Percentiles rank a stretch among this genome's conserved stretches.
Evolutionary conservation across 140 eudicot genomes (phyloP).

Genomic region (Stevia rebaudiana): DNA sequence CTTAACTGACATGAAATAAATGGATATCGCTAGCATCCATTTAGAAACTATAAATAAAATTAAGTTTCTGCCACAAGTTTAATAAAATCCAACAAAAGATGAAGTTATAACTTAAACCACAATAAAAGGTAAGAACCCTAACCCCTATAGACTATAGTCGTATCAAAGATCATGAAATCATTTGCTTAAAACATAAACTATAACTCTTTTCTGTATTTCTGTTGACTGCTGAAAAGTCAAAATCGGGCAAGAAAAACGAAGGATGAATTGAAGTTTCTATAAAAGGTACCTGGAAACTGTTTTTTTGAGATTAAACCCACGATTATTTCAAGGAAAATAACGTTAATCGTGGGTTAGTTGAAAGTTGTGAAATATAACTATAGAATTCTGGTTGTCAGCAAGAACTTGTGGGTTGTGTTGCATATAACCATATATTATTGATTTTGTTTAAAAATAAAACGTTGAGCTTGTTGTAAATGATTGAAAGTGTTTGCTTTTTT

Average conservation of each 20-base stretch:
- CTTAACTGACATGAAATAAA: constrained; percentile 25
- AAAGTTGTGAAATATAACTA: not conserved
- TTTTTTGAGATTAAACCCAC: constrained; percentile 10
- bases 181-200: constrained; percentile 12
- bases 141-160: too few relatives aligned
- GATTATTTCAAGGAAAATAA: constrained; percentile 18
- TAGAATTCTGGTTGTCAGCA: constrained; percentile 13
- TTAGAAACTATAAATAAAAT: not conserved
- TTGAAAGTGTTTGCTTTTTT: constrained; percentile 12
- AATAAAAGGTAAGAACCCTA: constrained; percentile 16
- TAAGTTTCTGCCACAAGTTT: not conserved
- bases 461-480: constrained; percentile 9
- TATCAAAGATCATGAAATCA: constrained; percentile 15
- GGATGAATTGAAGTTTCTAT: not conserved
- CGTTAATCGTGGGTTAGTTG: constrained; percentile 30
- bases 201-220: not conserved
- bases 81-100: not conserved
- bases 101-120: constrained; percentile 16
- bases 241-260: not conserved
- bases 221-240: not conserved
- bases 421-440: constrained; percentile 12
- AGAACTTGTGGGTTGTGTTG: not conserved
- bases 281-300: constrained; percentile 25
- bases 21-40: constrained; percentile 15
- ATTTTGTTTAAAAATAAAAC: constrained; percentile 12